Evolutionary conservation across 2,329 filamentous ascomycete species (phyloP).

Genomic region (Shiraia bambusicola): DNA sequence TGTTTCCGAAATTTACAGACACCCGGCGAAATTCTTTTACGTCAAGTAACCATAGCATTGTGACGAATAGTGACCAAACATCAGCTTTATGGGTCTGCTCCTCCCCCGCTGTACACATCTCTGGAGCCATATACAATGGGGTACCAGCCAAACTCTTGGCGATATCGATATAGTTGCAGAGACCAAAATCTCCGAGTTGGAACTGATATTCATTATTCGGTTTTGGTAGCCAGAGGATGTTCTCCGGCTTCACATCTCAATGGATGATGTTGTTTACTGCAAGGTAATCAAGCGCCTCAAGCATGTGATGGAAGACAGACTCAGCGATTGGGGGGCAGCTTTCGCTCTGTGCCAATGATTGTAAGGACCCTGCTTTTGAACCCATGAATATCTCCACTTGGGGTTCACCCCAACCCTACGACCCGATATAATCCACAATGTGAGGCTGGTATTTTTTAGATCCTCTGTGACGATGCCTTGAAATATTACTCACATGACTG

Average conservation of each 20-base stretch:
- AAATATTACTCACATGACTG: neutral
- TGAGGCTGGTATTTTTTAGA: conserved; percentile 1
- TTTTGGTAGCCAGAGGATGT: conserved; percentile 24
- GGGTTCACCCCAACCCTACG: conserved; percentile 2
- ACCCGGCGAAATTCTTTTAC: conserved; percentile 1
- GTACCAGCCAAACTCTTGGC: conserved; percentile 10
- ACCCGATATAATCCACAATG: conserved; percentile 12
- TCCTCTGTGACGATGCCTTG: neutral
- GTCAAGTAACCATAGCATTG: conserved; percentile 7
- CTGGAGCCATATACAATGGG: conserved; percentile 19
- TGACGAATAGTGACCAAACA: conserved; percentile 27
- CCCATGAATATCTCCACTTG: conserved; percentile 6
- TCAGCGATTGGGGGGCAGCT: neutral
- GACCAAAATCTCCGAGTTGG: conserved; percentile 24
- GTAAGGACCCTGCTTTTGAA: conserved; percentile 3
- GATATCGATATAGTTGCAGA: conserved; percentile 7
- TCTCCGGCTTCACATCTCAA: conserved; percentile 25
- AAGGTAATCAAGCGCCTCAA: conserved; percentile 22
- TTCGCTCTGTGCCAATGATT: conserved; percentile 1
- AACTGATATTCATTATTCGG: conserved; percentile 10
- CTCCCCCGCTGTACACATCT: conserved; percentile 2
- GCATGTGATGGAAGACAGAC: conserved; percentile 16
- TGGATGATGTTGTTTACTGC: conserved; percentile 14
- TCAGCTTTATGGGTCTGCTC: conserved; percentile 22
- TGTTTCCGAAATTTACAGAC: too few species aligned